phyloP scores from a whole-genome alignment of 169 alveolate species.

The Plasmodium yoelii region DNA sequence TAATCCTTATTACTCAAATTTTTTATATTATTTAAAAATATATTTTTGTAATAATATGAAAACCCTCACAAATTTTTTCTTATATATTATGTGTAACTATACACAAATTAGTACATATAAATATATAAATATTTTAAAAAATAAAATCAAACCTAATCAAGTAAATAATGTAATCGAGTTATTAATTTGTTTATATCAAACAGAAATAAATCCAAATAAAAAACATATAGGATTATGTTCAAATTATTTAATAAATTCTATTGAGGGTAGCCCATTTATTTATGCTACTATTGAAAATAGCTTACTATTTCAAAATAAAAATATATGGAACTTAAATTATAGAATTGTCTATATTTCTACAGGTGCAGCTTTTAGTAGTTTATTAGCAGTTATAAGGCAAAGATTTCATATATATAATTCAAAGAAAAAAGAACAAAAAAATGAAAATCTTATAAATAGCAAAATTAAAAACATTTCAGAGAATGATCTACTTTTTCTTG shows the following conservation, averaged over 20 bases:
- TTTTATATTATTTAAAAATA: slow-evolving; percentile 10
- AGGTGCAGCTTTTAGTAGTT: slow-evolving; percentile 72
- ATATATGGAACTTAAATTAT: slow-evolving; percentile 35
- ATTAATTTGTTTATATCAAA: slow-evolving; percentile 46
- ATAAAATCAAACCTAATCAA: neutral
- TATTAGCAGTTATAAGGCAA: slow-evolving; percentile 21
- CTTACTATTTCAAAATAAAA: slow-evolving; percentile 40
- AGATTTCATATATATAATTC: slow-evolving; percentile 20
- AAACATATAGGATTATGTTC: slow-evolving; percentile 62
- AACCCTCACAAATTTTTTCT: slow-evolving; percentile 6
- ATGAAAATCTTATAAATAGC: neutral
- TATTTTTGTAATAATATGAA: slow-evolving; percentile 3
- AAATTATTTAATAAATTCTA: slow-evolving; percentile 45
- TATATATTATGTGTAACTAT: slow-evolving; percentile 2
- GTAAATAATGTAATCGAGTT: slow-evolving; percentile 31
- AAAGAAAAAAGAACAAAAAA: neutral
- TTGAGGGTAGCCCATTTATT: slow-evolving; percentile 30
- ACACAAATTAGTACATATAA: neutral
- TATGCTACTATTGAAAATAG: slow-evolving; percentile 55
- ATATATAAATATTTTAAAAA: slow-evolving; percentile 9
- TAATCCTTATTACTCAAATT: slow-evolving; percentile 2
- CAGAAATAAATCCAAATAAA: slow-evolving; percentile 52
- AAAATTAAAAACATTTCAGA: neutral
- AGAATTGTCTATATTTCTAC: slow-evolving; percentile 57
- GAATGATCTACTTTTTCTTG: slow-evolving; percentile 49